Evolutionary conservation across 2,329 filamentous ascomycete genomes (phyloP), one percentile per base, ranked within the genome.

Genomic region (Paecilomyces fulvus): DNA sequence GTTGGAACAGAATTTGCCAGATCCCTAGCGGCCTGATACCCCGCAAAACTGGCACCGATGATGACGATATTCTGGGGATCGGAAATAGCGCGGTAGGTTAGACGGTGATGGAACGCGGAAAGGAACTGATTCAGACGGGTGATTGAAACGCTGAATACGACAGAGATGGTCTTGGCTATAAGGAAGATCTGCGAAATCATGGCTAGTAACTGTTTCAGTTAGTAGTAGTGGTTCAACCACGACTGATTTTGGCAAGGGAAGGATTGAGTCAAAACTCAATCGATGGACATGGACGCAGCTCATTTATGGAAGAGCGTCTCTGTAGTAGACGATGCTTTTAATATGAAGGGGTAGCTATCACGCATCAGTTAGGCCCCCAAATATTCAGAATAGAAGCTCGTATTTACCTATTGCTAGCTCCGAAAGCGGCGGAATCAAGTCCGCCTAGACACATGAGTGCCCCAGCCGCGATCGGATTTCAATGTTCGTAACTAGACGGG

Each of bases 31-130:
- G 77, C 74, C 49, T 79, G 73, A 58, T 77, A 76, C 2, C 83
- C 83, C 0, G 80, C 80, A 62, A 83, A 85, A 0, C 81, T 83
- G 52, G 78, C 82, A 31, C 82, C 83, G 25, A 85, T 65, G 8
- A 84, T 72, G 57, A 84, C 75, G 48, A 85, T 77, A 56, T 79
- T 83, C 12, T 23, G 48, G 7, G 48, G n/a, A 23, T 49, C 21
- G 23, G 48, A 20, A 14, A 28, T 10, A 28, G 48, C 21, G 20
- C 25, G 48, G 48, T 49, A 49, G 48, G 48, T 49, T 8, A 49
- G 10, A 8, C 48, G 48, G 48, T 49, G 48, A 28, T 3, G 20
- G 21, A 49, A 20, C 11, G 48, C 10, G 10, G 21, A 23, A 23
- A 49, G 48, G 20, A 28, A 1, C 11, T 28, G 48, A 20, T 28